Evolutionary conservation across 352 stramenopile species (phyloP), one percentile per base, ranked within the genome.

Genomic region (Globisporangium irregulare): DNA sequence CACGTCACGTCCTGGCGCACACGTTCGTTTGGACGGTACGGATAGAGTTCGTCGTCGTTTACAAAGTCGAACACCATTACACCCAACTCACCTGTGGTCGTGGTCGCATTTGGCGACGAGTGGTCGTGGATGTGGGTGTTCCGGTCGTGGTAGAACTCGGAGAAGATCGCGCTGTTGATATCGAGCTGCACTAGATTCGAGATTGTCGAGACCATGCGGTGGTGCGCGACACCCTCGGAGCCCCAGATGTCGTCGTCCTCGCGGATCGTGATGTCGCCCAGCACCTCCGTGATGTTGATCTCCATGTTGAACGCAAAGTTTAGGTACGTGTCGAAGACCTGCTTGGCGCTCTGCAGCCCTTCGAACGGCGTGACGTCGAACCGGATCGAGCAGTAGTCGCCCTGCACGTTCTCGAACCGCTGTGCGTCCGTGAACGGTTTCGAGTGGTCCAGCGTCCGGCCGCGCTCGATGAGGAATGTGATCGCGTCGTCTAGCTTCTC

Each of bases 231-330:
- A 4, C 71, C 73, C 29, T 66, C 65, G 27, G 72, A 61, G 14
- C 25, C 22, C 68, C 67, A 75, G 51, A 69, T 36, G 34, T 79
- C 72, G 62, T 85, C 78, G 54, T 85, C 78, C 32, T 82, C 78
- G 54, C 73, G 69, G 66, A 85, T 80, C 27, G 78, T 85, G 50
- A 85, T 81, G 61, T 82, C 78, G 29, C 73, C 78, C 43, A 85
- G 50, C 2, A 73, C 66, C 34, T 82, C 78, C 7, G 75, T 80
- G 48, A 85, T 71, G 70, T 75, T 82, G 46, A 85, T 85, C 68
- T 85, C 78, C 64, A 89, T 70, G 68, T 82, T 83, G 51, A 79
- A 75, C 54, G 71, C 71, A 50, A 85, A 89, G 48, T 81, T 76
- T 0, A 79, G 65, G 27, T 84, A 46, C 55, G 74, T 78, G 55